Base-by-base conservation (phyloP, 2,329 filamentous ascomycete genomes). In the Pseudomassariella vexata region DNA sequence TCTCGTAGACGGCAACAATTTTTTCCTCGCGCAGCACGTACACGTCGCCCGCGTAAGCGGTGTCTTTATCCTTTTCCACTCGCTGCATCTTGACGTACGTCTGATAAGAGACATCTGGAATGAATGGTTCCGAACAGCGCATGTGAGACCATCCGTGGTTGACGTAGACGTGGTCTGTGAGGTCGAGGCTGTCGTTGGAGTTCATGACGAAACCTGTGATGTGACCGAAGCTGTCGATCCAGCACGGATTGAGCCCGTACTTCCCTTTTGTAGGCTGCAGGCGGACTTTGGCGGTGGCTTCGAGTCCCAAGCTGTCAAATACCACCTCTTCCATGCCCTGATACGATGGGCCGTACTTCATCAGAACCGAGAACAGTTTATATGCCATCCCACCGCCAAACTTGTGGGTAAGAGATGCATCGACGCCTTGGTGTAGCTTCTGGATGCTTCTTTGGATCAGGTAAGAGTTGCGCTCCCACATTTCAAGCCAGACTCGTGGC, bases 321-420 rank as follows among this genome's bases (percentile, higher is more conserved):
- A 59, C 38, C 5, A 57, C 41, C 27, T 52, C 52, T n/a, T 57
- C 45, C 3, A 54, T 35, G 11, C 38, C 43, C 2, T 41, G 33
- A 37, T 50, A 56, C 18, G 52, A 50, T 10, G 38, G 29, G 24
- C 51, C 39, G 35, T 52, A 56, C 5, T 34, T 26, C 3, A 49
- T 52, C 8, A 56, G 36, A 3, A 47, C 39, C 2, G 47, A 32
- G 24, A 56, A 46, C 9, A 36, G 26, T 3, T 42, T 36, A 32
- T 56, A 56, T 2, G 37, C 41, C 47, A 53, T 52, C 14, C 71
- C 65, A 10, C 70, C 66, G 39, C 73, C 70, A 39, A 77, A 51
- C 6, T 42, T 37, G 9, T 34, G 34, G n/a, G 44, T 42, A 3
- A 12, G 22, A 4, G 35, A 42, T 2, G 28, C 30, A 6, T 17